Evolutionary conservation across 345 rosid species (phyloP).

Genomic region (Heritiera fomes): DNA sequence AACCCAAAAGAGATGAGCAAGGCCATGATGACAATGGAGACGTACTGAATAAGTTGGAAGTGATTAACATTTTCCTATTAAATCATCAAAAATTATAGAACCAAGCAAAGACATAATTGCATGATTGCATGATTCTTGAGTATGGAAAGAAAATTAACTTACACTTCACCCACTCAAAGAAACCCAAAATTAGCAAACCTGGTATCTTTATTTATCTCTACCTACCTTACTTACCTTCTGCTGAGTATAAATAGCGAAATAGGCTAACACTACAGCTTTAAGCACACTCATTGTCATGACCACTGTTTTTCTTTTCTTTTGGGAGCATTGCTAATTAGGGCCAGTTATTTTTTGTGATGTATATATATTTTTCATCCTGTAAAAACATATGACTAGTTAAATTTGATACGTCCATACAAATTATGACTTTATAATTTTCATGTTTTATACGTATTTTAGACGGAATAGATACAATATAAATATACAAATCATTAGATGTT

Average conservation of each 20-base stretch:
- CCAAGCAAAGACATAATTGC: background rate
- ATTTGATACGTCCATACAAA: too few relatives aligned
- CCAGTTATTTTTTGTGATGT: too few relatives aligned
- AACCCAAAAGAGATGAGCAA: background rate
- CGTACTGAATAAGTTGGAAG: background rate
- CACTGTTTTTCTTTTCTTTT: background rate
- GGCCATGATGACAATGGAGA: background rate
- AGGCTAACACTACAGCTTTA: background rate
- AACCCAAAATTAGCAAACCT: background rate
- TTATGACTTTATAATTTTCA: too few relatives aligned
- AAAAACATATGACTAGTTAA: too few relatives aligned
- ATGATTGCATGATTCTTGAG: background rate
- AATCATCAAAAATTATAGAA: background rate
- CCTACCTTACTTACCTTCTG: background rate
- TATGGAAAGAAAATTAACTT: constrained; percentile 7
- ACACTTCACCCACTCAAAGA: constrained; percentile 30
- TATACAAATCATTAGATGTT: too few relatives aligned
- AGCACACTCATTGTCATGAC: background rate
- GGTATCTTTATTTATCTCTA: background rate
- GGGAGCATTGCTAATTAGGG: too few relatives aligned
- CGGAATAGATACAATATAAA: too few relatives aligned
- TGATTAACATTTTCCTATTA: background rate
- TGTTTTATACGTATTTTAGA: too few relatives aligned
- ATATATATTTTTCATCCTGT: too few relatives aligned
- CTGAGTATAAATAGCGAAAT: background rate